Base-by-base conservation (phyloP, 371 early-diverging fungal species). In the Encephalitozoon cuniculi region DNA sequence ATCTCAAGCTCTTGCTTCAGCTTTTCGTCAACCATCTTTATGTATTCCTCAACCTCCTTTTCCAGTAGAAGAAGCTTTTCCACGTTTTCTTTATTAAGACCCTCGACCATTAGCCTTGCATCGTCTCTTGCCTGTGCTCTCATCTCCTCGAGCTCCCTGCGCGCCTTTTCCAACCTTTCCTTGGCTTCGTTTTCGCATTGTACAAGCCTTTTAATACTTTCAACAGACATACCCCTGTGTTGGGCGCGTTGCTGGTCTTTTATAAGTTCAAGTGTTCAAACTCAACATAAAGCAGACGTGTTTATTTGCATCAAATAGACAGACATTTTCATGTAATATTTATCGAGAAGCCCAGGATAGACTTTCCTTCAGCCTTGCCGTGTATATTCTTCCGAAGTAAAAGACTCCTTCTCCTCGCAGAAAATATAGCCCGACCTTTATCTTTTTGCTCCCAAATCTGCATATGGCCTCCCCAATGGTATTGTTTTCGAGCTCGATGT, bases 151-250 rank as follows among this genome's bases (percentile, higher is more conserved):
- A 66, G 28, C 39, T 65, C 51, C 4, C 15, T 68, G 21, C 41
- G 28, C 18, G 74, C 73, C 18, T 53, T 63, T 11, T 73, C 65
- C 30, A 78, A 15, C 44, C 37, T 54, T 18, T 52, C 71, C 53
- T 54, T 72, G 44, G 74, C 78, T 40, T 78, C 59, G 21, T 67
- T 69, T 55, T 78, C 78, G 41, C 41, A 78, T 39, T 73, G 67
- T 7, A 78, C 59, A 51, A 78, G 70, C 41, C 65, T 76, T 49
- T 71, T 64, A 63, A 78, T 78, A 54, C 78, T 68, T 68, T 74
- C 74, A 28, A 74, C 44, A 41, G 71, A 71, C 71, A 71, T 71
- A 59, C 71, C 71, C 71, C 55, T 71, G 41, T 59, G 71, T 71
- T 71, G 59, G 55, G 59, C 59, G 71, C 71, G 71, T 71, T 71